Percentiles rank a stretch among this genome's conserved stretches.
phyloP scores from a whole-genome alignment of 106 monocot species.

The Apostasia shenzhenica region DNA sequence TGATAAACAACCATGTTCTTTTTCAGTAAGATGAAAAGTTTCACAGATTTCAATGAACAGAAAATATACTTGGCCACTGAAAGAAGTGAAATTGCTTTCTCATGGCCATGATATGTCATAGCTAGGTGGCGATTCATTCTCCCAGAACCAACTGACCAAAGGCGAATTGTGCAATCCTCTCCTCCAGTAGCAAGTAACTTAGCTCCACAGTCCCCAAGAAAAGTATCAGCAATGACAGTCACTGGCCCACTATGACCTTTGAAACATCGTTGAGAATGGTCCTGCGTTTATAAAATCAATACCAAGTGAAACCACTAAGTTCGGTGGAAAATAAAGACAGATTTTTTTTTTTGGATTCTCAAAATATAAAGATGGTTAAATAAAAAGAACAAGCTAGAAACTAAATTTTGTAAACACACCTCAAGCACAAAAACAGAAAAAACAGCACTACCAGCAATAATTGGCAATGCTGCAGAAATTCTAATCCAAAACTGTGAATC shows the following conservation, averaged over 20 bases:
- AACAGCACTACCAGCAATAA: no score
- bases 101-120: slow-evolving; percentile 62
- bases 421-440: no score
- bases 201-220: slow-evolving; percentile 41
- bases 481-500: no score
- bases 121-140: slow-evolving; percentile 35
- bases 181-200: slow-evolving; percentile 88
- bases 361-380: no score
- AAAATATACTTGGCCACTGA: slow-evolving; percentile 50
- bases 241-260: slow-evolving; percentile 79
- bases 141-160: slow-evolving; percentile 58
- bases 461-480: no score
- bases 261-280: slow-evolving; percentile 50
- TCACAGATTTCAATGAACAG: not conserved
- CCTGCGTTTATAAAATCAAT: slow-evolving; percentile 17
- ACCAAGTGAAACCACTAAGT: no score
- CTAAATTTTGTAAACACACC: no score
- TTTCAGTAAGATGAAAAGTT: no score
- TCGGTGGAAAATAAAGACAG: no score
- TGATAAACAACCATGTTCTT: no score
- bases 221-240: slow-evolving; percentile 57
- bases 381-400: no score
- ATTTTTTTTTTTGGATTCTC: no score
- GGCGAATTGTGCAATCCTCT: slow-evolving; percentile 73
- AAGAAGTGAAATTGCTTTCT: slow-evolving; percentile 56